A percentile compares a stretch with the other conserved stretches of the same genome.
These are phyloP conservation scores for Singerocomus rubriflavus DNA, from an alignment of 1,284 basidiomycete species.

Conservation along the genomic window DNA sequence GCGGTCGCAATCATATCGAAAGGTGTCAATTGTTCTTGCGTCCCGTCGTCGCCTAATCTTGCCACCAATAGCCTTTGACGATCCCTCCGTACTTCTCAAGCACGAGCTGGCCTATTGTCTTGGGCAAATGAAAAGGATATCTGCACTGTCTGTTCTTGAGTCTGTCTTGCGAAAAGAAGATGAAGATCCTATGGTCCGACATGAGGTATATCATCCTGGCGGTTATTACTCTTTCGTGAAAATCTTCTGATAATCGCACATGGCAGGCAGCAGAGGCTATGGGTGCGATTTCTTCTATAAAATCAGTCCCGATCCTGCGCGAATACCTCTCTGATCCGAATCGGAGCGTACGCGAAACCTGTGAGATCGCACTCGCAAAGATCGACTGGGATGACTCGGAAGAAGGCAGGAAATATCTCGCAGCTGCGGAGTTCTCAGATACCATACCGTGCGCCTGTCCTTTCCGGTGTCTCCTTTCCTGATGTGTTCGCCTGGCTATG, in stretches of 20 bases:
- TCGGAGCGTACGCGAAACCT: slow-evolving; percentile 90
- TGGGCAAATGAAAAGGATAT: slow-evolving; percentile 80
- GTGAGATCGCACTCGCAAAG: slow-evolving; percentile 95
- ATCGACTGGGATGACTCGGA: slow-evolving; percentile 90
- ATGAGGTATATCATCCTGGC: slow-evolving; percentile 64
- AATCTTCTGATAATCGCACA: slow-evolving; percentile 8
- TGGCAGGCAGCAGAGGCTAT: slow-evolving; percentile 93
- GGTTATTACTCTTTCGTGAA: not conserved
- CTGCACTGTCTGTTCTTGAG: slow-evolving; percentile 81
- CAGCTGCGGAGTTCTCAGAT: slow-evolving; percentile 32
- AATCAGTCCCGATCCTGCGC: slow-evolving; percentile 69
- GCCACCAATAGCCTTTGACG: slow-evolving; percentile 67
- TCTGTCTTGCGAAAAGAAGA: slow-evolving; percentile 64
- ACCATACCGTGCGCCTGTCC: slow-evolving; percentile 37
- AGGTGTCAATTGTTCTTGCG: slow-evolving; percentile 45
- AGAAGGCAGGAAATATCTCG: slow-evolving; percentile 52
- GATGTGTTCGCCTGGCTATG: slow-evolving; percentile 23
- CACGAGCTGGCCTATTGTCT: slow-evolving; percentile 98
- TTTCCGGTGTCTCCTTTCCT: not conserved
- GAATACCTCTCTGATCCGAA: slow-evolving; percentile 75
- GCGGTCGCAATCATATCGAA: slow-evolving; percentile 85
- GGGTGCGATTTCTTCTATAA: slow-evolving; percentile 82
- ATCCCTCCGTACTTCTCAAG: slow-evolving; percentile 89
- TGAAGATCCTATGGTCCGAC: slow-evolving; percentile 96
- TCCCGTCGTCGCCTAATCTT: not conserved